These are phyloP conservation scores for Epichloe bromicola DNA, from an alignment of 2,329 filamentous ascomycete species.

Conservation along the genomic window DNA sequence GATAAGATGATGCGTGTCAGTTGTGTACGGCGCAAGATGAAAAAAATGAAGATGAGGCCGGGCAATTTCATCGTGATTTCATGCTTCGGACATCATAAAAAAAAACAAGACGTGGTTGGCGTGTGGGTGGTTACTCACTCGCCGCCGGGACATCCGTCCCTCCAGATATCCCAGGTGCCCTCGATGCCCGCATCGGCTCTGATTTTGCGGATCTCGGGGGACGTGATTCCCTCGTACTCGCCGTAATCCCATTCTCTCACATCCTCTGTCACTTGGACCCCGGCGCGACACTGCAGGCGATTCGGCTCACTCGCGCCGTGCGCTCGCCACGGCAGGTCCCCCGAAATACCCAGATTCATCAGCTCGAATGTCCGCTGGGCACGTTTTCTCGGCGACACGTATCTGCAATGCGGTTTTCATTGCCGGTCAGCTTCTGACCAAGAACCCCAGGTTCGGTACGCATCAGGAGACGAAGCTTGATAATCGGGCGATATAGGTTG, in stretches of 20 bases:
- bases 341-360: constrained; percentile 58
- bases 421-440: neutral
- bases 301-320: constrained; percentile 26
- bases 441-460: neutral
- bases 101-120: neutral
- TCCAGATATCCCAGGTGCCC: constrained; percentile 72
- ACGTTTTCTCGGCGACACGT: constrained; percentile 74
- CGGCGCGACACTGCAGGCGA: constrained; percentile 39
- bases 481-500: neutral
- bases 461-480: neutral
- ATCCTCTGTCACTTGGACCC: constrained; percentile 54
- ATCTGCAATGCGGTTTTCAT: constrained; percentile 31
- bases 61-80: neutral
- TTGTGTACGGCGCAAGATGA: too few species aligned
- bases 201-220: constrained; percentile 48
- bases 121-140: constrained; percentile 43
- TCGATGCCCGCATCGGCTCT: constrained; percentile 43
- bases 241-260: constrained; percentile 84
- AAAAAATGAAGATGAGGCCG: neutral
- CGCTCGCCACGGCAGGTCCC: constrained; percentile 55
- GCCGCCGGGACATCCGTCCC: constrained; percentile 74
- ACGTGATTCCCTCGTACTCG: constrained; percentile 72
- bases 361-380: constrained; percentile 87
- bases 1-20: too few species aligned
- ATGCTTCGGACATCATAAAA: neutral